Base-by-base conservation (phyloP, 108 stramenopile species). In the Craspedostauros australis region DNA sequence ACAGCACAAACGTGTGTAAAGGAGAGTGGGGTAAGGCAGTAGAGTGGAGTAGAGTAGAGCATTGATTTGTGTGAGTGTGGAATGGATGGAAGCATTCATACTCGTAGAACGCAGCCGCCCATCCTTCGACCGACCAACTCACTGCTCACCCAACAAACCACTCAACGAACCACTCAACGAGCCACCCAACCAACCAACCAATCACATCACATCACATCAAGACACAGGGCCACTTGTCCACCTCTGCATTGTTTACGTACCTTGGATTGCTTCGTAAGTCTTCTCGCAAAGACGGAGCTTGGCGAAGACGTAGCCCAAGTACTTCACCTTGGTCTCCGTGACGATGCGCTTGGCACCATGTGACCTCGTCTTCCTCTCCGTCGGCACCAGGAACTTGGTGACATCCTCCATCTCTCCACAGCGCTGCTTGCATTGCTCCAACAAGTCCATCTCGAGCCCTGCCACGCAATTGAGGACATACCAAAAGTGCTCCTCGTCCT, bases 261-360 rank as follows among this genome's bases (percentile, higher is more conserved):
- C 61, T 64, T 85, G 84, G 54, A 91, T 65, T 9, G 79, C 64
- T 31, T 83, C 82, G 41, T 86, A 87, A 3, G 75, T 78, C 37
- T 81, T 77, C 26, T 60, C 62, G 26, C 66, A 68, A 11, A 85
- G 41, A 22, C 80, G 64, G 11, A 91, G 68, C 53, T 86, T 91
- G 43, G 72, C 86, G 64, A 88, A 91, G 32, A 87, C 75, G 46
- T 87, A 88, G 19, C 90, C 90, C n/a, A 68, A 84, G 64, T 84
- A 87, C 9, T 73, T 80, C 30, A 86, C 86, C 50, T 81, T 87
- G 36, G 74, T 70, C 31, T 88, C 85, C 12, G 75, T 77, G 9
- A 91, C 86, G 73, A 86, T 91, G 24, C 73, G 72, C 23, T 75
- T 90, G 36, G 83, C 82, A 1, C 88, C 88, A 61, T 83, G 84